Evolutionary conservation across 441 rosid species (phyloP), one percentile per base, ranked within the genome.

Genomic region (Melastoma candidum): DNA sequence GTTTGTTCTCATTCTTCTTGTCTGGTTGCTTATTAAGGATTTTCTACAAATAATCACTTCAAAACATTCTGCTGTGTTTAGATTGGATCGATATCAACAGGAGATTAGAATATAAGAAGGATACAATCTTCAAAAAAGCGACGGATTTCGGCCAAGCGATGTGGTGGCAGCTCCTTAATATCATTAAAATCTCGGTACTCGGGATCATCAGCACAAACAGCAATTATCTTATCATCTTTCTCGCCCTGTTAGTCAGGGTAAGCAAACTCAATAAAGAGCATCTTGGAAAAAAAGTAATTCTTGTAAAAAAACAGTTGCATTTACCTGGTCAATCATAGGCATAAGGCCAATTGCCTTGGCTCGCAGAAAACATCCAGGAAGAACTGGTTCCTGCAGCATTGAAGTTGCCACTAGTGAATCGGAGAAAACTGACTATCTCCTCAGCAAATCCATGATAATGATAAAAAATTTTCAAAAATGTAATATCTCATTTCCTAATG

Each of bases 1-100:
- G 85, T 75, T 84, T 84, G 75, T 84, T 84, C 78, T 84, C 92
- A 64, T 92, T 83, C 70, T 92, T 92, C 87, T 92, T 92, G 72
- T 92, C 98, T 92, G 71, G 51, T 65, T 53, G 61, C 44, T 63
- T 49, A 48, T 74, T 49, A 78, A 71, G 85, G 68, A 45, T 10
- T 36, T 36, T 36, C 43, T 36, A 10, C 10, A 10, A 36, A 36
- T 36, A 1, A 36, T 32, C 43, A 62, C 9, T 4, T 17, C 56
- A 46, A 12, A 71, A 3, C 10, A 13, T 44, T 26, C 1, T 51
- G 29, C 13, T 47, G n/a, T 8, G 22, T 7, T n/a, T 26, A 24
- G 29, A 11, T 47, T 1, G 53, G 47, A 27, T 46, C 47, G 10
- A 12, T 22, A 50, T 47, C 10, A 60, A 62, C 3, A 5, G 11